Base-by-base conservation (phyloP, 2,329 filamentous ascomycete genomes). In the Diatrype stigma region DNA sequence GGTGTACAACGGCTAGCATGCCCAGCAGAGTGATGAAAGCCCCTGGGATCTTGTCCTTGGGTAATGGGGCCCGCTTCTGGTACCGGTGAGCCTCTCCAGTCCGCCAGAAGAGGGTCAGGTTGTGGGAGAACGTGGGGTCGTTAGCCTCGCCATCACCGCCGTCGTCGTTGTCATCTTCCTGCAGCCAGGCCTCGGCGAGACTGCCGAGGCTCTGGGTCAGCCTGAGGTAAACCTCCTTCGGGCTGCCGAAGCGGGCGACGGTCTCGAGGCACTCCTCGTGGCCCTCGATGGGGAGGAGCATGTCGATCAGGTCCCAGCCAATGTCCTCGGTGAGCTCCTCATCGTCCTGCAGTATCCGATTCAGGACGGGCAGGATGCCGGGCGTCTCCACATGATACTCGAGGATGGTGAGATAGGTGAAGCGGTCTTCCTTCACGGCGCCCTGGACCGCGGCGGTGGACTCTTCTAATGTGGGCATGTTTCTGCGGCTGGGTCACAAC, bases 221-320 rank as follows among this genome's bases (percentile, higher is more conserved):
- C 65, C 92, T 92, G 60, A 94, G 75, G 52, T 93, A 86, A 44
- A 91, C 87, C 68, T 94, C 89, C 47, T 89, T 77, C 1, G 89
- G 89, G 64, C 93, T 94, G 47, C 89, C 89, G 37, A 90, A 76
- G 22, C 85, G 80, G 30, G 89, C 89, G 48, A 93, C 84, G 28
- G 85, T 87, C 64, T 86, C 81, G 16, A 93, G 75, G 63, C 89
- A 91, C 45, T 77, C 69, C 58, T 87, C 84, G n/a, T 85, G 86
- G 12, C 79, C 82, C 1, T 87, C 77, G 5, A 90, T 71, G 34
- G 82, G 77, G 22, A 91, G 76, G 4, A 94, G 78, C 62, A 90
- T 81, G 63, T 88, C 85, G 21, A 94, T 85, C 47, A 93, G 73
- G 66, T 94, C 89, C 89, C 89, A 94, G 46, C 89, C 89, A 60